Evolutionary conservation across 2,329 filamentous ascomycete species (phyloP), one percentile per base, ranked within the genome.

Genomic region (Botryotinia convoluta): DNA sequence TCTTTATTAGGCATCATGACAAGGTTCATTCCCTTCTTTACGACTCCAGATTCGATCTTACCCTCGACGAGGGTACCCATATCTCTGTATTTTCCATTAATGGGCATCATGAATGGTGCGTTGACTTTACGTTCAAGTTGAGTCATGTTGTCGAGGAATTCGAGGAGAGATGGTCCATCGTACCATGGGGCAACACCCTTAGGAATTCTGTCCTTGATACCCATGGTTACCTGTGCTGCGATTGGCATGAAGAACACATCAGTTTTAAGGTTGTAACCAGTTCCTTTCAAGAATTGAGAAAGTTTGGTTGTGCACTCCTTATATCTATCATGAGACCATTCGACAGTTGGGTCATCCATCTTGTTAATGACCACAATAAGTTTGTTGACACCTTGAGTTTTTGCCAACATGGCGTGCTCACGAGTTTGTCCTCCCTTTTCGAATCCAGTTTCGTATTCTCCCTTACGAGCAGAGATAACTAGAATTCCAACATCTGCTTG

Each of bases 31-130:
- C 91, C 91, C 88, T 98, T 98, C 87, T 96, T 96, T 82, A 97
- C 87, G 64, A 98, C 92, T 82, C 94, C 95, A 29, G 95, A 93
- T 84, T 99, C 96, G 77, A 99, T 93, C 87, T 98, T 97, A 77
- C 96, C 96, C 85, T 99, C 97, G 60, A 98, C 89, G 89, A 99
- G 94, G 75, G 96, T 99, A 79, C 96, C 96, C 88, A 99, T 92
- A 82, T 99, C 97, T 79, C 93, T 90, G 86, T 98, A 99, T 85
- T 99, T 99, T 83, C 93, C 94, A 76, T 93, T 93, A 77, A 99
- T 88, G 14, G 96, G 93, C 95, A 99, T 98, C 96, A 99, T 98
- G 87, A 99, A 98, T 16, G 96, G 95, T 2, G 96, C 96, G 79
- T 97, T 97, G 79, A 98, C 84, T 86, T 98, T 99, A 79, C 96